Percentiles rank a stretch among this genome's conserved stretches.
phyloP scores from a whole-genome alignment of 202 grass and related monocot species.

The Tripidium arundinaceum region DNA sequence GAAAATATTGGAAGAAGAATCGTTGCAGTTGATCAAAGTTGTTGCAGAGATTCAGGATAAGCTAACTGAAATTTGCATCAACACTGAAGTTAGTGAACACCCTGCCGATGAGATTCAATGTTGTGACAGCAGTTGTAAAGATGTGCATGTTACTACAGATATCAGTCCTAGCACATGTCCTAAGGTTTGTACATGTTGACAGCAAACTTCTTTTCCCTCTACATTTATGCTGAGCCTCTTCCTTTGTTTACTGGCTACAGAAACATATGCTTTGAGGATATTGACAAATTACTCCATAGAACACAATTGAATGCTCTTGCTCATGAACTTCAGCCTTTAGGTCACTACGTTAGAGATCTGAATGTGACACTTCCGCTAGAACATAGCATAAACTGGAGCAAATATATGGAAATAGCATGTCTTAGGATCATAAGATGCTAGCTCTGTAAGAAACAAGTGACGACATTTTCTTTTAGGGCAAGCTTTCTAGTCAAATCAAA shows the following conservation, averaged over 20 bases:
- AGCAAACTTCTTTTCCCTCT: neutral
- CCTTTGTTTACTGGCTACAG: neutral
- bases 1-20: constrained; percentile 78
- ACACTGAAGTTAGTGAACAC: constrained; percentile 24
- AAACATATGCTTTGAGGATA: neutral
- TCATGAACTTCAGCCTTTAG: neutral
- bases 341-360: neutral
- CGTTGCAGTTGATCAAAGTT: constrained; percentile 44
- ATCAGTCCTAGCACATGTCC: constrained; percentile 23
- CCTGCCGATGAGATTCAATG: constrained; percentile 36
- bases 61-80: constrained; percentile 45
- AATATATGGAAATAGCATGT: neutral
- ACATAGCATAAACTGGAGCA: neutral
- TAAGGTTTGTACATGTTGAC: constrained; percentile 44
- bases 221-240: constrained; percentile 25
- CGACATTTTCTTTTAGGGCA: neutral
- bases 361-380: neutral
- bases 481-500: neutral
- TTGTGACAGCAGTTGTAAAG: constrained; percentile 63
- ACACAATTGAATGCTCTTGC: neutral
- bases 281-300: constrained; percentile 8
- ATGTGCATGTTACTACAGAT: constrained; percentile 76
- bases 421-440: neutral
- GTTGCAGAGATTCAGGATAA: constrained; percentile 58
- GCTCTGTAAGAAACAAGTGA: neutral